A percentile compares a stretch with the other conserved stretches of the same genome.
These are phyloP conservation scores for Penicillium ucsense DNA, from an alignment of 495 filamentous ascomycete genomes.

Conservation along the genomic window DNA sequence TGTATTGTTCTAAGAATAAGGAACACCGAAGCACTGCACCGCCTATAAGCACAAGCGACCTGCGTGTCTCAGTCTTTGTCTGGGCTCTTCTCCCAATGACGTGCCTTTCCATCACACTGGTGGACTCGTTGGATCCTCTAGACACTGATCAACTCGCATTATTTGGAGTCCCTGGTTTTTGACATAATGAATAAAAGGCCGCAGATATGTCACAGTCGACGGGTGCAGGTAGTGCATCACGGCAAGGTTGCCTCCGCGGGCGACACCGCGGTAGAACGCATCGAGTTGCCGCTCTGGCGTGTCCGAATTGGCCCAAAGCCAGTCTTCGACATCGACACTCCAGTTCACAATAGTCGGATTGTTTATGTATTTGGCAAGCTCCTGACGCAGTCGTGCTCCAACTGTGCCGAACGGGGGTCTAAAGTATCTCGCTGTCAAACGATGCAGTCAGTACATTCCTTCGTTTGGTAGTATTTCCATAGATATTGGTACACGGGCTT, in stretches of 20 bases:
- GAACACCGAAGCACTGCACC: too few relatives aligned
- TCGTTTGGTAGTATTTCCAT: too few relatives aligned
- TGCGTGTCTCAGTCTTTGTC: not conserved
- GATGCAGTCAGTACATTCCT: not conserved
- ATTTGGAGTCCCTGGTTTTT: conserved; percentile 56
- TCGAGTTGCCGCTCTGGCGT: conserved; percentile 69
- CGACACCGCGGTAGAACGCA: conserved; percentile 60
- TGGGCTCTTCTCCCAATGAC: not conserved
- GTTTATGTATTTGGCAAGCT: conserved; percentile 43
- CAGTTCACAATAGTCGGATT: conserved; percentile 57
- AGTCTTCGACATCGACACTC: conserved; percentile 73
- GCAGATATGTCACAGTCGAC: conserved; percentile 56
- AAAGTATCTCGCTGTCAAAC: conserved; percentile 48
- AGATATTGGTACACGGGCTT: not conserved
- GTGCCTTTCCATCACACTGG: conserved; percentile 24
- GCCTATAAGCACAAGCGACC: not conserved
- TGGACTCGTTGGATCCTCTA: conserved; percentile 61
- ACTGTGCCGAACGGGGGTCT: conserved; percentile 69
- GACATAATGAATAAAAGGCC: conserved; percentile 59
- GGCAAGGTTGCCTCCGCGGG: conserved; percentile 58
- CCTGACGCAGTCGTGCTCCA: conserved; percentile 59
- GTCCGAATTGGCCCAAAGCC: conserved; percentile 54
- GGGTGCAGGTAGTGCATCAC: conserved; percentile 71
- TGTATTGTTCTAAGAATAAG: too few relatives aligned
- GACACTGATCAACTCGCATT: conserved; percentile 73